Evolutionary conservation across 441 rosid genomes (phyloP), one percentile per base, ranked within the genome.

Genomic region (Syzygium syzygioides): DNA sequence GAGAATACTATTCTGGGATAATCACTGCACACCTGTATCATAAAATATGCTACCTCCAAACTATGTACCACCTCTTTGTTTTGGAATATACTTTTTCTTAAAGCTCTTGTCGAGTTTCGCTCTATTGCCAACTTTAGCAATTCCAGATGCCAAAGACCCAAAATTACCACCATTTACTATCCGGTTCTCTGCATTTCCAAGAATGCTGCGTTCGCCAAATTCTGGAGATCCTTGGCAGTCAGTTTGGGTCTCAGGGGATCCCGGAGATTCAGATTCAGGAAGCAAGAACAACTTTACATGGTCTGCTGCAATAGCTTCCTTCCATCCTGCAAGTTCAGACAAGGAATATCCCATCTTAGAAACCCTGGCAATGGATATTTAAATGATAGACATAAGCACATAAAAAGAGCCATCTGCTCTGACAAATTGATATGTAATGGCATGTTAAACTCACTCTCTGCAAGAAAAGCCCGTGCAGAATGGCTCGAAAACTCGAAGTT

Each of bases 41-140:
- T 85, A 86, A 91, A 86, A 90, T 91, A 79, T 71, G 45, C 85
- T 57, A 50, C 11, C 57, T 52, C 59, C 62, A 90, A 86, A 90
- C 89, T 91, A 93, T 89, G 90, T 89, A 86, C 90, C 83, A 50
- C 91, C 90, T 93, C 92, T 95, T 90, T 92, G 97, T 91, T 96
- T 97, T 2, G 97, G 96, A 89, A 97, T 94, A 87, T 97, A 97
- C 93, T 94, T 95, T 89, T 95, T 93, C 95, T 95, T 97, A 37
- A 91, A 89, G 84, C 94, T 95, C 89, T 94, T 95, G 79, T 93
- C 98, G 6, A 94, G 92, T 90, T 93, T 96, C 88, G 84, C 88
- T 92, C 92, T 91, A 90, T 91, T 91, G 91, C 92, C 93, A 71
- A 90, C 90, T 89, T 88, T 94, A 86, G 87, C 91, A 87, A 87